Conservation (phyloP, 257 asterid species). For the Coffea canephora region DNA sequence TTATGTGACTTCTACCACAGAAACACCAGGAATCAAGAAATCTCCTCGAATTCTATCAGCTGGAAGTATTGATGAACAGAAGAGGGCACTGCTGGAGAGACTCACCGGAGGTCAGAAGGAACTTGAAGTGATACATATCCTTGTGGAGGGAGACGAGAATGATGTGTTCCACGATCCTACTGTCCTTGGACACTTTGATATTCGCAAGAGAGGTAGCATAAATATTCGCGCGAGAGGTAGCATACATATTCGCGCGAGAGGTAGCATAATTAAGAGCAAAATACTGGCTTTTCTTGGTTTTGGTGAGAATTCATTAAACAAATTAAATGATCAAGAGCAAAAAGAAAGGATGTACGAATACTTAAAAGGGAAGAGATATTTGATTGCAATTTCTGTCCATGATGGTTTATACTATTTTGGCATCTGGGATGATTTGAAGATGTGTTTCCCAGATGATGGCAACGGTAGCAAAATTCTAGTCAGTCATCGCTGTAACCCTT, state of each 20-base stretch:
- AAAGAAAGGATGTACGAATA: neutral
- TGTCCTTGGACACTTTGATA: neutral
- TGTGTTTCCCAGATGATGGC: neutral
- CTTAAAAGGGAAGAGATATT: neutral
- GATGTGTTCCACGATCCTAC: neutral
- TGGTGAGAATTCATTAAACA: no score
- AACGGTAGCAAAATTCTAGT: neutral
- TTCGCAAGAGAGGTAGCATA: no score
- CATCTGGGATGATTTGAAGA: neutral
- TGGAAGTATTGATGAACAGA: no score
- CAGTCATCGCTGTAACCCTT: neutral
- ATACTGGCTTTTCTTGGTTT: no score
- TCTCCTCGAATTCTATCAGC: no score
- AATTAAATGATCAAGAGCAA: no score
- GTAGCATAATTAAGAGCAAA: no score
- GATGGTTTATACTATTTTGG: neutral
- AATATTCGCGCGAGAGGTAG: no score
- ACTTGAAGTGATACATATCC: neutral
- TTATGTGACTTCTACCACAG: neutral
- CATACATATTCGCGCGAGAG: no score
- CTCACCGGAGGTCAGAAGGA: neutral
- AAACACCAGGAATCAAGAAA: no score
- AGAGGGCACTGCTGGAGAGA: neutral
- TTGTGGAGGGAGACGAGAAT: no score
- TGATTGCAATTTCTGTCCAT: neutral